Evolutionary conservation across 2,329 filamentous ascomycete genomes (phyloP).

Genomic region (Grosmannia clavigera): DNA sequence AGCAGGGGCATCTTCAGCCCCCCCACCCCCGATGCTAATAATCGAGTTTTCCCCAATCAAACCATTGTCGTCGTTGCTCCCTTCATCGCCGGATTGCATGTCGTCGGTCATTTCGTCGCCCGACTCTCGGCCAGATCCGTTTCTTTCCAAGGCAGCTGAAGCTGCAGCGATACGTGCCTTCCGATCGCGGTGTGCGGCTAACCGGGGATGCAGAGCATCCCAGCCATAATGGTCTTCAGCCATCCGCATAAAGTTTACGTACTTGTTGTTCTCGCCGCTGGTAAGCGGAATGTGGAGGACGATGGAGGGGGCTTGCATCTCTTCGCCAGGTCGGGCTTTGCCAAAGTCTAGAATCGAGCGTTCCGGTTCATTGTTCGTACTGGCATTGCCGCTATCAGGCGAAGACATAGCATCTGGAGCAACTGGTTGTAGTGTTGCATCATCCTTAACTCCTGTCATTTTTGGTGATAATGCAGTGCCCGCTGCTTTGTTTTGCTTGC

Average conservation of each 20-base stretch:
- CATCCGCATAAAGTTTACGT: conserved; percentile 88
- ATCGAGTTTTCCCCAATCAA: conserved; percentile 34
- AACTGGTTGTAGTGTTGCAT: conserved; percentile 17
- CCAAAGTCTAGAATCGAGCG: conserved; percentile 52
- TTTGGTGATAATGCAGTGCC: conserved; percentile 34
- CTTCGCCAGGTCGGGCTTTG: conserved; percentile 45
- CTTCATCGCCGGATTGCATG: conserved; percentile 54
- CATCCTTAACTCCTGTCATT: conserved; percentile 35
- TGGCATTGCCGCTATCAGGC: conserved; percentile 18
- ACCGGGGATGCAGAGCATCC: conserved; percentile 80
- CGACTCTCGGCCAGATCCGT: conserved; percentile 54
- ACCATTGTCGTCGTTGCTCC: conserved; percentile 79
- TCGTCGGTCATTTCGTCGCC: conserved; percentile 79
- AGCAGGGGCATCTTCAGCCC: conserved; percentile 45
- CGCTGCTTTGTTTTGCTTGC: conserved; percentile 24
- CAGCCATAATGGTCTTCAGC: conserved; percentile 92
- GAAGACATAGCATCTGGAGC: conserved; percentile 16
- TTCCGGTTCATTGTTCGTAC: conserved; percentile 18
- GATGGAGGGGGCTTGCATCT: conserved; percentile 59
- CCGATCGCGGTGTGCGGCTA: conserved; percentile 78
- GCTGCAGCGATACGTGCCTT: conserved; percentile 81
- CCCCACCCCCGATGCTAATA: conserved; percentile 27
- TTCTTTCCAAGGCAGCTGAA: conserved; percentile 71
- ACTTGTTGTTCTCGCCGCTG: conserved; percentile 71
- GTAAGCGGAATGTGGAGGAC: conserved; percentile 66